Percentiles rank a stretch among this genome's conserved stretches.
Conservation (phyloP, 306 rosid genomes). For the Dalbergia cochinchinensis region DNA sequence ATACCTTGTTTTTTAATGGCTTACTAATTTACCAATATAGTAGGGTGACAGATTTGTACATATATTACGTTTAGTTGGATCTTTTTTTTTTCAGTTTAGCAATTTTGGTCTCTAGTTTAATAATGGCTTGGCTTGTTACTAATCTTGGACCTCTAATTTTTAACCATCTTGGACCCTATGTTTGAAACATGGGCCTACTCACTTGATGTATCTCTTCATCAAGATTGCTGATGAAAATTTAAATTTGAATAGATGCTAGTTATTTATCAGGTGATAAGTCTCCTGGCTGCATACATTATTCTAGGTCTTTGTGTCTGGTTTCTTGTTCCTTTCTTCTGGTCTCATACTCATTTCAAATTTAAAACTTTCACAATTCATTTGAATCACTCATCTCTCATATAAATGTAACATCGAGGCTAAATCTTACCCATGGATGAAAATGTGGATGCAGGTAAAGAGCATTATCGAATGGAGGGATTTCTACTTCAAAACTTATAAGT, state of each 20-base stretch:
- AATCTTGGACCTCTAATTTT: constrained; percentile 4
- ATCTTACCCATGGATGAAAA: constrained; percentile 22
- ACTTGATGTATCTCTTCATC: constrained; percentile 7
- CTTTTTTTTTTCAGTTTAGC: not conserved
- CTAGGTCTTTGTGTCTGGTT: not conserved
- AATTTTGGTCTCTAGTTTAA: not conserved
- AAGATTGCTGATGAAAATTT: constrained; percentile 16
- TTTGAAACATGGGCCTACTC: constrained; percentile 9
- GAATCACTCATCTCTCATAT: not conserved
- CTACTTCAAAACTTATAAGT: constrained; percentile 79
- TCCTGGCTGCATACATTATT: constrained; percentile 10
- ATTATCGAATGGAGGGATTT: constrained; percentile 94
- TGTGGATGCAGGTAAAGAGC: constrained; percentile 79
- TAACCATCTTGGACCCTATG: not conserved
- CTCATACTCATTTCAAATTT: constrained; percentile 6
- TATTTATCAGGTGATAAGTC: not conserved
- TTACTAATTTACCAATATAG: not conserved
- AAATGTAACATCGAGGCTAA: constrained; percentile 28
- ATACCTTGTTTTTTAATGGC: not conserved
- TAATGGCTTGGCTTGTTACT: constrained; percentile 21
- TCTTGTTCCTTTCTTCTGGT: constrained; percentile 21
- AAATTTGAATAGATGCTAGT: constrained; percentile 14
- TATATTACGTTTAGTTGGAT: not conserved
- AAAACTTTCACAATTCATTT: not conserved
- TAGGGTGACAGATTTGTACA: not conserved